Percentiles rank a stretch among this genome's conserved stretches.
These are phyloP conservation scores for Colletotrichum australisinense DNA, from an alignment of 2,329 filamentous ascomycete species.

Conservation along the genomic window DNA sequence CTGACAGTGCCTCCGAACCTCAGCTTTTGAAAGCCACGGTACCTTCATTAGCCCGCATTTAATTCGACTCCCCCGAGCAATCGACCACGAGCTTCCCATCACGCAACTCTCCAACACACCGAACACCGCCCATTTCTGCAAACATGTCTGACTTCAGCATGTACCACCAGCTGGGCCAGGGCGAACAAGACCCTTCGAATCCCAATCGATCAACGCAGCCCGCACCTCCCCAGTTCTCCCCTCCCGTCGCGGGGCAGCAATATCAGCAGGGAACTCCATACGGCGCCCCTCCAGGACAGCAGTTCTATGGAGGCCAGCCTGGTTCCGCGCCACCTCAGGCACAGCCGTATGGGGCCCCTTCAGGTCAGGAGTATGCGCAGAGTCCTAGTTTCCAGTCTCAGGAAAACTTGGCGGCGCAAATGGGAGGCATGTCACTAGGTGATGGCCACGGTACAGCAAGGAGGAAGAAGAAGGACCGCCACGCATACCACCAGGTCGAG, in stretches of 20 bases:
- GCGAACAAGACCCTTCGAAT: conserved; percentile 67
- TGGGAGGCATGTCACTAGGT: conserved; percentile 80
- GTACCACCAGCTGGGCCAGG: conserved; percentile 68
- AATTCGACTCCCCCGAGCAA: conserved; percentile 8
- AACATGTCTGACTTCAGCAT: conserved; percentile 67
- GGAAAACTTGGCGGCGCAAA: conserved; percentile 73
- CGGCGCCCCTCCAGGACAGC: conserved; percentile 52
- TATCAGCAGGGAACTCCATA: conserved; percentile 61
- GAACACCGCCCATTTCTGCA: neutral
- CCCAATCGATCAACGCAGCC: conserved; percentile 62
- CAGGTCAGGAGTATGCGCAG: conserved; percentile 44
- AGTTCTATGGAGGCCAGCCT: conserved; percentile 53
- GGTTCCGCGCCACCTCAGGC: conserved; percentile 45
- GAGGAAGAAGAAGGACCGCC: conserved; percentile 93
- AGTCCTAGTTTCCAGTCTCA: conserved; percentile 52
- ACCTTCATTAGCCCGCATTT: conserved; percentile 11
- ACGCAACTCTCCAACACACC: conserved; percentile 6
- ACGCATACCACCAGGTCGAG: conserved; percentile 90
- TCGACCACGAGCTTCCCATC: neutral
- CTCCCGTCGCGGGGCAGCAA: conserved; percentile 63
- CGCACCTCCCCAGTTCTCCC: conserved; percentile 66
- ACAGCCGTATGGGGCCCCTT: conserved; percentile 43
- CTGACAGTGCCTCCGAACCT: neutral
- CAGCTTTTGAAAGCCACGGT: conserved; percentile 12
- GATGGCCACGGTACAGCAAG: conserved; percentile 63